Evolutionary conservation across 2,329 filamentous ascomycete species (phyloP), one percentile per base, ranked within the genome.

Genomic region (Botrytis hyacinthi): DNA sequence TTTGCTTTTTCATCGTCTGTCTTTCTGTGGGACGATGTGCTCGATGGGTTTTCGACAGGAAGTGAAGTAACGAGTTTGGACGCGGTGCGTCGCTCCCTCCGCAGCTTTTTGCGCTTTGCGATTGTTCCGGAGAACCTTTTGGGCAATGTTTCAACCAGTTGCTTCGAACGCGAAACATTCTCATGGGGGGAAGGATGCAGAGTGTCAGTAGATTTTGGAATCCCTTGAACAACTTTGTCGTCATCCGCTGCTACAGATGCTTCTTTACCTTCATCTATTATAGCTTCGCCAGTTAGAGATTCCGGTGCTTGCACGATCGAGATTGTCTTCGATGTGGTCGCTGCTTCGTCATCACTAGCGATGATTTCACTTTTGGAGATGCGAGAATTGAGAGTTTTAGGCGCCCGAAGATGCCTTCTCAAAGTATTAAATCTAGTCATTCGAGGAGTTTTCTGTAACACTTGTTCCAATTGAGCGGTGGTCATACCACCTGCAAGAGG

Each of bases 391-490:
- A 48, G n/a, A 44, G 37, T 32, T 29, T n/a, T 44, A 1, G 29
- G 51, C 18, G 66, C 48, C 4, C 29, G n/a, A 42, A 57, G 66
- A 26, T 29, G 48, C 32, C 35, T 44, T 57, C 48, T 59, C 18
- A 37, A 57, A 22, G 6, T 35, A 18, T 69, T 69, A 5, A 69
- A 69, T 42, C 66, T 42, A n/a, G 37, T 69, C 48, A 69, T 69
- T 20, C 7, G 37, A 32, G 66, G 66, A 42, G 66, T 57, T 29
- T 2, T 69, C 8, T 32, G 26, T 26, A 57, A 57, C n/a, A 37
- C 48, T 59, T n/a, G 35, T 26, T 57, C 48, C 20, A 69, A 32
- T 42, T 69, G 37, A 69, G 48, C 48, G 22, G 37, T 7, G 40
- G 37, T 42, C 48, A 69, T 69, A 57, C 48, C 66, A 2, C 48